Evolutionary conservation across 805 yeast species (phyloP).

Genomic region (Jamesozyma rosinii): DNA sequence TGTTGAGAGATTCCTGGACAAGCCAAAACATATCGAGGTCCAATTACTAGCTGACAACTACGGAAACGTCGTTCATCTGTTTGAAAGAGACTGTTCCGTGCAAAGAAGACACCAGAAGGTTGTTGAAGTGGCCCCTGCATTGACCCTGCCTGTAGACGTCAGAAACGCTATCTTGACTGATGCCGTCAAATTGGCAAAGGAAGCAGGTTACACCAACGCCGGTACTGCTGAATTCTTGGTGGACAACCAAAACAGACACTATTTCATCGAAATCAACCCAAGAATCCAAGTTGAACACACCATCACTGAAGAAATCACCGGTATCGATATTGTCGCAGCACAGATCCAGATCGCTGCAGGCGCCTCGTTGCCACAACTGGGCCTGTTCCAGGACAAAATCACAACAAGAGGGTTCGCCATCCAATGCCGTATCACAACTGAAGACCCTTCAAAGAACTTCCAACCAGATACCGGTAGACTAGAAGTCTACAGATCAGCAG

Average conservation of each 20-base stretch:
- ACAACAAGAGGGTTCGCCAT: conserved; percentile 96
- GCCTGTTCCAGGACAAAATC: conserved; percentile 87
- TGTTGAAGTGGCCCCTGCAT: conserved; percentile 96
- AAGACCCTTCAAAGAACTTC: conserved; percentile 92
- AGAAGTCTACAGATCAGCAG: conserved; percentile 95
- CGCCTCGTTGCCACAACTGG: conserved; percentile 84
- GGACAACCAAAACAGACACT: conserved; percentile 87
- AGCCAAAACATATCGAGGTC: conserved; percentile 96
- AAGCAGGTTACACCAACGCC: conserved; percentile 89
- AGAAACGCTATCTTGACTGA: conserved; percentile 90
- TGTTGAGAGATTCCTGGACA: conserved; percentile 88
- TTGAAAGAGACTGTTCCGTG: conserved; percentile 98
- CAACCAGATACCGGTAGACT: conserved; percentile 98
- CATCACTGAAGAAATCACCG: conserved; percentile 96
- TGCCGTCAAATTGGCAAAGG: conserved; percentile 84
- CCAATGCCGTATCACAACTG: conserved; percentile 98
- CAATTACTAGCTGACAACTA: conserved; percentile 87
- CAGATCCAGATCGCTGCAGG: conserved; percentile 99
- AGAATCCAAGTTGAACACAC: conserved; percentile 98
- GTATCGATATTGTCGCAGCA: conserved; percentile 95
- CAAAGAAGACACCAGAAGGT: conserved; percentile 99
- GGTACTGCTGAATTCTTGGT: conserved; percentile 98
- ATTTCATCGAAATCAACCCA: conserved; percentile 96
- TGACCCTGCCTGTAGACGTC: conserved; percentile 70
- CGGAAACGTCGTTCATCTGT: conserved; percentile 91